Evolutionary conservation across 331 rosid genomes (phyloP), one percentile per base, ranked within the genome.

Genomic region (Rhamnella rubrinervis): DNA sequence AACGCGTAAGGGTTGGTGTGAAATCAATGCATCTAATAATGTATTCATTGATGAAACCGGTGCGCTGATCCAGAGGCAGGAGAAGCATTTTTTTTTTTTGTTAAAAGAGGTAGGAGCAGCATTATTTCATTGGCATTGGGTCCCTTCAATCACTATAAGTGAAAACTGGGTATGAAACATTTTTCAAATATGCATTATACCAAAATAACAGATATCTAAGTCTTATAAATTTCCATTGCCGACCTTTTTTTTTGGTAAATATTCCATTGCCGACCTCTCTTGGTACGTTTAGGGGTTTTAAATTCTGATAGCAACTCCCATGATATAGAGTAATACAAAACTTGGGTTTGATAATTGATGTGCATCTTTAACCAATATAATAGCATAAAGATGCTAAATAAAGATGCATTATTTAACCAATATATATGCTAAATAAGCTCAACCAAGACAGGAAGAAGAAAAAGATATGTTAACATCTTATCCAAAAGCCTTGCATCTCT

Each of bases 61-160:
- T 31, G 28, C 10, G 10, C 38, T 28, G 31, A 52, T 66, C 31
- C 19, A 66, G 71, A 11, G 71, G 59, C 19, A 17, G 71, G 71
- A 66, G 50, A 53, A 31, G 13, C 51, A n/a, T n/a, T n/a, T n/a
- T n/a, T n/a, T n/a, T n/a, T n/a, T n/a, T n/a, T n/a, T n/a, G n/a
- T n/a, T n/a, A n/a, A n/a, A n/a, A 66, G 71, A 11, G 71, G 59
- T 37, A 17, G 71, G 71, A 66, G 50, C 37, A 31, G 13, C 51
- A 57, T 67, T 26, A 46, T 18, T 40, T 17, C 19, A 1, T 18
- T 7, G 31, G 41, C 31, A 28, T 50, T 52, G 61, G 59, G 71
- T n/a, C 71, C 61, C 61, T 67, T 67, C 71, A 67, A 67, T 67
- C 60, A 67, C 61, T 53, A 18, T 13, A 52, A 52, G 21, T 52